Evolutionary conservation across 768 basidiomycete species (phyloP), one percentile per base, ranked within the genome.

Genomic region (Wakefieldia striispora): DNA sequence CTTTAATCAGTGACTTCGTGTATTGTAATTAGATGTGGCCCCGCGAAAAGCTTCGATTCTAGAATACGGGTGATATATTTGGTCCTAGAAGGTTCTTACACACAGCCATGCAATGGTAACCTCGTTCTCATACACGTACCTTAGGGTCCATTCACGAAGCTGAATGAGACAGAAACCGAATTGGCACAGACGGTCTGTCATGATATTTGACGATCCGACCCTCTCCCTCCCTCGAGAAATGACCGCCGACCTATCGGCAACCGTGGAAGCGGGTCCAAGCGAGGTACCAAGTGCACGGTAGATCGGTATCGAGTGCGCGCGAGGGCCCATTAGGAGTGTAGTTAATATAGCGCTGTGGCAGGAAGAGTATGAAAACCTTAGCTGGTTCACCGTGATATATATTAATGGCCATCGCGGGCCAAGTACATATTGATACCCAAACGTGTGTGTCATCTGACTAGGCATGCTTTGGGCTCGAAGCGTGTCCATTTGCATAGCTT

Each of bases 141-240:
- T 21, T 1, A 21, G 14, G 17, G 27, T 41, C 51, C 31, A 4
- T 4, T 7, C 7, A 24, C 24, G 24, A 24, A 24, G 24, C 24
- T 7, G 24, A 3, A 24, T 24, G 7, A 7, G 24, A 29, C 10
- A n/a, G n/a, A n/a, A n/a, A 34, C 16, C 16, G 35, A 40, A 43
- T 41, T 40, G 17, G 10, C 7, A 29, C 19, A 41, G 27, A 29
- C 26, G 14, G 9, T 13, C 31, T 37, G 10, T 33, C 42, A 29
- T 47, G 20, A 46, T 40, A 39, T 44, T 58, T 54, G 43, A 39
- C 40, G 56, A 54, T 57, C 51, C 26, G 56, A 45, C 23, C n/a
- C 49, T 43, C 27, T 2, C 12, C 8, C 13, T 33, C 10, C 6
- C 16, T n/a, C 4, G 31, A 29, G 21, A 21, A 37, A 26, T 40